These are phyloP conservation scores for Rhododendron griersonianum DNA, from an alignment of 148 eudicot genomes.

Conservation along the genomic window DNA sequence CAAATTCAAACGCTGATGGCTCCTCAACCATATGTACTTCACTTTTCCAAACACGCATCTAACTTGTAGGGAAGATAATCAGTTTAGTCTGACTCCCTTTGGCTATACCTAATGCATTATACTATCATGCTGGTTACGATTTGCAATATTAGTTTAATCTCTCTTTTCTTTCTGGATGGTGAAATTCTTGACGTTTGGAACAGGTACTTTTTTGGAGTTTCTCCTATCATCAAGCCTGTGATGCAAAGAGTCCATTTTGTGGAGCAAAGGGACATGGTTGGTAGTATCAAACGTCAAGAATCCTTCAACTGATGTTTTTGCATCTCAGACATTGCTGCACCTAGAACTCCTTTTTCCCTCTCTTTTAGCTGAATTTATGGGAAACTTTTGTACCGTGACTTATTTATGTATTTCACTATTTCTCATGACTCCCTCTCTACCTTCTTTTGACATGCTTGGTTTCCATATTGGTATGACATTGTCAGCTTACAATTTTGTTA, in stretches of 20 bases:
- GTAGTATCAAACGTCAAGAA: background rate
- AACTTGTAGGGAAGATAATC: background rate
- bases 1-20: background rate
- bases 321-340: background rate
- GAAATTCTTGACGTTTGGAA: background rate
- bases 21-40: background rate
- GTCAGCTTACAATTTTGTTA: background rate
- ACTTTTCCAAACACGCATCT: background rate
- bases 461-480: background rate
- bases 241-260: background rate
- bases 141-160: background rate
- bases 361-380: background rate
- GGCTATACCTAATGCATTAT: background rate
- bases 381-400: background rate
- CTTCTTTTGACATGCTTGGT: background rate
- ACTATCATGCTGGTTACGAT: background rate
- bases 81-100: background rate
- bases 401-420: background rate
- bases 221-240: background rate
- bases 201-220: background rate
- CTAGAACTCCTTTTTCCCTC: background rate
- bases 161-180: background rate
- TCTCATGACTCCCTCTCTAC: background rate
- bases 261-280: conserved; percentile 4
- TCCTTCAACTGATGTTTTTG: background rate